Base-by-base conservation (phyloP, 495 filamentous ascomycete species). In the Neurospora sp. region DNA sequence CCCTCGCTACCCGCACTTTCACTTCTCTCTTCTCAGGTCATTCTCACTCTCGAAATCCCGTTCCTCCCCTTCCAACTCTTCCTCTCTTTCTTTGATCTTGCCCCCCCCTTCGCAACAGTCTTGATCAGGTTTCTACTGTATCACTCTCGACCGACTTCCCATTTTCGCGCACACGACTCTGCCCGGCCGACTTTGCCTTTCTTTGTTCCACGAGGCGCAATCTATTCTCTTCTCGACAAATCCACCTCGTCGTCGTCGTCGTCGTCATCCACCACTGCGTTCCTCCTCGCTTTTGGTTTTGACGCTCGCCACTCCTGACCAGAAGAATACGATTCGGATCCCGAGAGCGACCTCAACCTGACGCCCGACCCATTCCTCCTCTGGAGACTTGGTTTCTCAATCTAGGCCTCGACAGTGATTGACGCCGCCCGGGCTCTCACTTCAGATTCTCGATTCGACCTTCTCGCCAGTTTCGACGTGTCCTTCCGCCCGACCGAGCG, bases 181-280 rank as follows among this genome's bases (percentile, higher is more conserved):
- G 44, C 53, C 72, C 74, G 38, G 68, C 70, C 74, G 73, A 75
- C 75, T 75, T 72, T 72, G 68, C 70, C 37, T 72, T 68, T 70
- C 78, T 78, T 81, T 81, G 80, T 79, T 35, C 75, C 73, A 77
- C 78, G 76, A 80, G 76, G 74, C 80, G 74, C 79, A 76, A 75
- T 74, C 71, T 39, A 7, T 31, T 59, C 48, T 39, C 31, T 31
- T 44, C 71, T 42, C 71, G 68, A 44, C 35, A 45, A 70, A 37
- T 45, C 68, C 68, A n/a, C 37, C 38, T 38, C 44, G 10, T 70
- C 68, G 68, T 69, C 39, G 42, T 45, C 42, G 44, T 12, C 45
- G 45, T 70, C 75, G 48, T 72, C 76, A 61, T 72, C 59, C 35
- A 61, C 72, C 73, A 75, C 78, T 77, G 78, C 79, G 74, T 69